These are phyloP conservation scores for Ceriops zippeliana DNA, from an alignment of 345 rosid species.

Conservation along the genomic window DNA sequence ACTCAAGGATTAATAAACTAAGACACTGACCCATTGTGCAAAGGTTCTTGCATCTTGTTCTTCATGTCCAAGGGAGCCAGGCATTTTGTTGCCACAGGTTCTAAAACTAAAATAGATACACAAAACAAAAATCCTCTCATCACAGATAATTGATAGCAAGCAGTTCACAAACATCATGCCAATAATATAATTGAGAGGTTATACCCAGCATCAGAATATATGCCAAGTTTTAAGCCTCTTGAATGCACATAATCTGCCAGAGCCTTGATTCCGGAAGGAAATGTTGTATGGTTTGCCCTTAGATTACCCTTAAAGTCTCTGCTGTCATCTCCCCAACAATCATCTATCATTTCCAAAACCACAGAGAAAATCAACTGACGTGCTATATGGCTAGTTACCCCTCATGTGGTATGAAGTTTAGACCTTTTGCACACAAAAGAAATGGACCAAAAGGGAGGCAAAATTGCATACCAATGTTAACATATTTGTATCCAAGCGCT, in stretches of 20 bases:
- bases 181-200: not conserved
- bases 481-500: constrained; percentile 26
- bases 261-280: constrained; percentile 30
- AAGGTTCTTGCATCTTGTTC: constrained; percentile 23
- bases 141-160: not conserved
- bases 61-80: constrained; percentile 29
- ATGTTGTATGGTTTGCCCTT: constrained; percentile 17
- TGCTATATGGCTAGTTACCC: not conserved
- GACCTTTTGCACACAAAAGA: not conserved
- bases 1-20: not conserved
- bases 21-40: constrained; percentile 21
- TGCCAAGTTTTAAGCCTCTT: constrained; percentile 28
- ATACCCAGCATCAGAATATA: constrained; percentile 34
- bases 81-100: constrained; percentile 29
- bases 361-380: not conserved
- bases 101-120: constrained; percentile 1
- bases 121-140: not conserved
- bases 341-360: constrained; percentile 17
- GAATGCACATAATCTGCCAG: constrained; percentile 30
- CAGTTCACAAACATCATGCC: not conserved
- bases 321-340: constrained; percentile 24
- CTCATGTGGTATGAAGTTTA: not conserved
- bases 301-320: constrained; percentile 24
- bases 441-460: not conserved
- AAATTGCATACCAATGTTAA: constrained; percentile 16